Percentiles rank a stretch among this genome's conserved stretches.
phyloP scores from a whole-genome alignment of 2,329 filamentous ascomycete genomes.

The Furcasterigmium furcatum region DNA sequence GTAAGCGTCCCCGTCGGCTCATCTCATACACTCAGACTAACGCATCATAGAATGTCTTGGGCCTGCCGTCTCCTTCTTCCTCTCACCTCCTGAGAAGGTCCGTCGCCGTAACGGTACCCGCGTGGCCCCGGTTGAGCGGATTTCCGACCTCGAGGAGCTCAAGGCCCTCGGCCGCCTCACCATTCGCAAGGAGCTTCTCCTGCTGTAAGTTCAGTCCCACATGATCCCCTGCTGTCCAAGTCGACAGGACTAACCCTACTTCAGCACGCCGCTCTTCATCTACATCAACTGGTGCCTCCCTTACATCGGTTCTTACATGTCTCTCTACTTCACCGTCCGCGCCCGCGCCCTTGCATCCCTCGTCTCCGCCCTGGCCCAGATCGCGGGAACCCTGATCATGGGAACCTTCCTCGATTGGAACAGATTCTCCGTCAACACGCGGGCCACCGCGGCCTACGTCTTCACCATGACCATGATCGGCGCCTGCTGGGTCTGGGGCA shows the following conservation, averaged over 20 bases:
- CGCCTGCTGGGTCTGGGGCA: conserved; percentile 16
- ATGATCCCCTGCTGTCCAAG: background rate
- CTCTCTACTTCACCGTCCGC: conserved; percentile 15
- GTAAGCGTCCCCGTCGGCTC: background rate
- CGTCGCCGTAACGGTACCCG: conserved; percentile 19
- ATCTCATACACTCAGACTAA: background rate
- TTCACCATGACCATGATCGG: conserved; percentile 15
- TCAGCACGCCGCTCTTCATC: conserved; percentile 6
- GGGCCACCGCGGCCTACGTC: conserved; percentile 13
- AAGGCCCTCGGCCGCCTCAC: conserved; percentile 14
- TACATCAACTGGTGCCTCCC: conserved; percentile 11
- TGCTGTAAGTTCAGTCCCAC: conserved; percentile 5
- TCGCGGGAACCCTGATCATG: conserved; percentile 16
- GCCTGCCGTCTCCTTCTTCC: conserved; percentile 18
- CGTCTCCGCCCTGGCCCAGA: conserved; percentile 14
- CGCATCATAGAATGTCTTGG: conserved; percentile 16
- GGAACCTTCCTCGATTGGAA: conserved; percentile 17
- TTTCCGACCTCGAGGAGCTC: conserved; percentile 17
- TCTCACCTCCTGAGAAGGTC: conserved; percentile 22
- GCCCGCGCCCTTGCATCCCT: conserved; percentile 14
- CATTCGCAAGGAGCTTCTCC: conserved; percentile 7
- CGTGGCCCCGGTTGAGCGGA: conserved; percentile 15
- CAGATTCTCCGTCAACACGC: conserved; percentile 11
- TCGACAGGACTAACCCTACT: background rate
- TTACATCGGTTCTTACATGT: conserved; percentile 16